Evolutionary conservation across 176 grass and related monocot species (phyloP).

Genomic region (Carex parvula): DNA sequence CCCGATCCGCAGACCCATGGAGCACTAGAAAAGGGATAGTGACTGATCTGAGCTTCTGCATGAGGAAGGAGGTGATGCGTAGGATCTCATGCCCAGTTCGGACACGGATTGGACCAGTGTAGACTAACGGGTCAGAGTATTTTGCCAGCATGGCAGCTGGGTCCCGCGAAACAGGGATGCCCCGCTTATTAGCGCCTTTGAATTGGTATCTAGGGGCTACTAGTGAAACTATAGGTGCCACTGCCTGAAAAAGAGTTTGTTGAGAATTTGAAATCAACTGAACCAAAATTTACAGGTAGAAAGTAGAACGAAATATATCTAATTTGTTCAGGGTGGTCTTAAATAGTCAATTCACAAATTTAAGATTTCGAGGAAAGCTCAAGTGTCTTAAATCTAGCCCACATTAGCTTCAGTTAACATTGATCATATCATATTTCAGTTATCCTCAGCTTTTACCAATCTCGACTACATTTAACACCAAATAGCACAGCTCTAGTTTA

Average conservation of each 20-base stretch:
- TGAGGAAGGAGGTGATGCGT: slow-evolving; percentile 65
- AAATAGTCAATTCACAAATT: background rate
- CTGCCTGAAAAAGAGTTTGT: slow-evolving; percentile 43
- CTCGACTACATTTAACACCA: background rate
- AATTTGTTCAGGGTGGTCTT: background rate
- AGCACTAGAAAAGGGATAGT: slow-evolving; percentile 85
- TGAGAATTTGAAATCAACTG: background rate
- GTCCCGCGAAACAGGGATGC: slow-evolving; percentile 82
- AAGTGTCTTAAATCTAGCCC: background rate
- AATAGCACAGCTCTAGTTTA: background rate
- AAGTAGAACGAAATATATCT: background rate
- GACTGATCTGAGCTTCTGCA: slow-evolving; percentile 66
- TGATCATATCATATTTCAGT: background rate
- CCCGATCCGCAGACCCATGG: slow-evolving; percentile 74
- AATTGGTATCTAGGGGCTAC: slow-evolving; percentile 83
- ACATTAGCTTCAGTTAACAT: background rate
- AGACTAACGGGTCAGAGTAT: slow-evolving; percentile 85
- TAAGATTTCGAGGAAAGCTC: background rate
- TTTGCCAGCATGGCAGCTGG: slow-evolving; percentile 76
- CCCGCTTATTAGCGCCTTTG: slow-evolving; percentile 94
- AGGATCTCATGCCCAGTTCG: slow-evolving; percentile 91
- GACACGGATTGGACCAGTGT: slow-evolving; percentile 86
- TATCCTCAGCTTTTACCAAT: background rate
- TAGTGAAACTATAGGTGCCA: slow-evolving; percentile 90
- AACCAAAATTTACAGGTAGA: background rate